These are phyloP conservation scores for Purpureocillium takamizusanense DNA, from an alignment of 2,329 filamentous ascomycete species.

Conservation along the genomic window DNA sequence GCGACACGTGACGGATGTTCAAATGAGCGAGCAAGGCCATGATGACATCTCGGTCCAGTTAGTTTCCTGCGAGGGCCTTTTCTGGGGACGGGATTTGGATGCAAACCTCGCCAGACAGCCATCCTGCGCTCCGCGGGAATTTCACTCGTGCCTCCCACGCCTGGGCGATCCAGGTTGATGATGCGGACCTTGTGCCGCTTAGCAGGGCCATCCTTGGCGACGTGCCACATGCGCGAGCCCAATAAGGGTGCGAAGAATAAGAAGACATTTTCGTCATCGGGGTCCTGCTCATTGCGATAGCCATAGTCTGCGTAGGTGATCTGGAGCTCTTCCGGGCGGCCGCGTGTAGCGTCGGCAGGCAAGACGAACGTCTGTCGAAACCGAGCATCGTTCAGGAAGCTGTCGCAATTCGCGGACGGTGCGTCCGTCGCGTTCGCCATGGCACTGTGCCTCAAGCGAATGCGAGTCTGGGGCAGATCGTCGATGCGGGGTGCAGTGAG, in stretches of 20 bases:
- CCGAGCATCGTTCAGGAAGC: slow-evolving; percentile 10
- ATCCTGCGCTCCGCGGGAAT: slow-evolving; percentile 13
- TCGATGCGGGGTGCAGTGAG: neutral
- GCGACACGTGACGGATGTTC: slow-evolving; percentile 16
- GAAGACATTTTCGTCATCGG: slow-evolving; percentile 15
- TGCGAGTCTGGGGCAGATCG: neutral
- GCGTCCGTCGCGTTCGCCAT: neutral
- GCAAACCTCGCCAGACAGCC: slow-evolving; percentile 16
- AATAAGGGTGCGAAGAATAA: slow-evolving; percentile 20
- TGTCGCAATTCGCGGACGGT: neutral
- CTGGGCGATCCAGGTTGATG: slow-evolving; percentile 23
- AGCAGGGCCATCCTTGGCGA: slow-evolving; percentile 22
- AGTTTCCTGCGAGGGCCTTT: neutral
- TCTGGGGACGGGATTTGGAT: neutral
- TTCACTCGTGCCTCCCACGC: slow-evolving; percentile 23
- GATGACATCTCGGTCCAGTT: slow-evolving; percentile 12
- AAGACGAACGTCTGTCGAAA: slow-evolving; percentile 14
- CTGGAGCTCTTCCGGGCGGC: slow-evolving; percentile 4
- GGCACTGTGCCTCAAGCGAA: neutral
- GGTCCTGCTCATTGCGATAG: slow-evolving; percentile 16
- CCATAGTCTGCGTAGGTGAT: slow-evolving; percentile 21
- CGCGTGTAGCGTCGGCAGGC: slow-evolving; percentile 7
- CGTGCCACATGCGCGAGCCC: slow-evolving; percentile 18
- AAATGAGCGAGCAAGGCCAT: slow-evolving; percentile 23
- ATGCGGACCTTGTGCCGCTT: slow-evolving; percentile 21